Base-by-base conservation (phyloP, 177 flowering plant species). In the Tripterygium wilfordii region DNA sequence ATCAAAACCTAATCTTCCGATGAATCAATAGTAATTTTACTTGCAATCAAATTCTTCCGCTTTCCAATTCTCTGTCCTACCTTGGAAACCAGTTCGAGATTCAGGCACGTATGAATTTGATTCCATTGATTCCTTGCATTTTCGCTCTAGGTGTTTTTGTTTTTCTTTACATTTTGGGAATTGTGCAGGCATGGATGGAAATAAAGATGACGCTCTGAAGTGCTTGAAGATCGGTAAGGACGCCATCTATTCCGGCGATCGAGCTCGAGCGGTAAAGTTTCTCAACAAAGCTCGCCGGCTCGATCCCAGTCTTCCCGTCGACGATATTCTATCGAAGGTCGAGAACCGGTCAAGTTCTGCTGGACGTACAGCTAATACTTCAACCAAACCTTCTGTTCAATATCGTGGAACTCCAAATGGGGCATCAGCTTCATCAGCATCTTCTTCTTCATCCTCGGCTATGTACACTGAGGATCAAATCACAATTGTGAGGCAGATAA, bases 121-220 rank as follows among this genome's bases (percentile, higher is more conserved):
- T n/a, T n/a, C n/a, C n/a, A n/a, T 12, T 30, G 33, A 30, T 7
- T 12, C 33, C 7, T 6, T 6, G 8, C 33, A 30, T 6, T 30
- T 6, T 30, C 12, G 12, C 33, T 12, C 33, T 6, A 30, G 33
- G n/a, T n/a, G 7, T 12, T 30, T 12, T 12, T 12, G 7, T 30
- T 12, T 6, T 30, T 12, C 33, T 7, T 6, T 6, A 6, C 33
- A 7, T 6, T 30, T 30, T 7, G 8, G 8, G 8, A 35, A 35
- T 15, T 3, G n/a, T n/a, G n/a, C n/a, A n/a, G n/a, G n/a, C 14
- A 42, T 90, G 97, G 97, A 90, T 13, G 95, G 97, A 2, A 90
- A 90, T 64, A 90, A 81, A 63, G 97, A 87, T 26, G 97, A 85
- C 26, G 97, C 95, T 4, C 49, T 79, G 61, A 90, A 77, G 38